Base-by-base conservation (phyloP, 345 rosid species). In the Populus euphratica region DNA sequence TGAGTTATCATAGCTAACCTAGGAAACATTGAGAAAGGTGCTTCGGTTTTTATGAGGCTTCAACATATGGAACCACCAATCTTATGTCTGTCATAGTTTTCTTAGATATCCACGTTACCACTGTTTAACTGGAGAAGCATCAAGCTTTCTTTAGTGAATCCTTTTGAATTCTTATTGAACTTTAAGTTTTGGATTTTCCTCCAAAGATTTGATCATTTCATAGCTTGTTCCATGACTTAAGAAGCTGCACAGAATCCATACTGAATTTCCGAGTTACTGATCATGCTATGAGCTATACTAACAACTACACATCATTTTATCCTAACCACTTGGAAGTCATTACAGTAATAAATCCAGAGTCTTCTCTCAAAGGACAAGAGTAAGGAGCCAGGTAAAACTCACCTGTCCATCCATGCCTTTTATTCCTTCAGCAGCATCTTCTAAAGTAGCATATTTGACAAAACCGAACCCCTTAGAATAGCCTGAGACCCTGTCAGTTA, bases 361-460 rank as follows among this genome's bases (percentile, higher is more conserved):
- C n/a, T 59, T 59, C 49, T 41, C 11, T 12, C 39, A 0, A 0
- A 38, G 18, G 56, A 49, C 8, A n/a, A 36, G n/a, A 31, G 23
- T 0, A 41, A 10, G 27, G 12, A 54, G 27, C 16, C 21, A 2
- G 38, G 11, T 5, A 17, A 35, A 18, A 72, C 87, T 71, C 77
- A 96, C 99, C 91, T 93, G 87, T 38, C 98, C 99, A 87, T 93
- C 91, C 97, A 96, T 92, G 72, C 92, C 97, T 74, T 89, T 87
- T 27, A 87, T 88, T 61, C 95, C 99, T 83, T 91, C 91, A 7
- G 88, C 89, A 84, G 99, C 97, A 78, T 91, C 97, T 72, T 93
- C 95, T 69, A 92, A 49, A 35, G 87, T 89, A 65, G 88, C 83
- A 81, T 93, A 94, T 76, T 86, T 89, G 62, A 96, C 97, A 85